Conservation (phyloP, 2,329 filamentous ascomycete species). For the Myotisia sp. region DNA sequence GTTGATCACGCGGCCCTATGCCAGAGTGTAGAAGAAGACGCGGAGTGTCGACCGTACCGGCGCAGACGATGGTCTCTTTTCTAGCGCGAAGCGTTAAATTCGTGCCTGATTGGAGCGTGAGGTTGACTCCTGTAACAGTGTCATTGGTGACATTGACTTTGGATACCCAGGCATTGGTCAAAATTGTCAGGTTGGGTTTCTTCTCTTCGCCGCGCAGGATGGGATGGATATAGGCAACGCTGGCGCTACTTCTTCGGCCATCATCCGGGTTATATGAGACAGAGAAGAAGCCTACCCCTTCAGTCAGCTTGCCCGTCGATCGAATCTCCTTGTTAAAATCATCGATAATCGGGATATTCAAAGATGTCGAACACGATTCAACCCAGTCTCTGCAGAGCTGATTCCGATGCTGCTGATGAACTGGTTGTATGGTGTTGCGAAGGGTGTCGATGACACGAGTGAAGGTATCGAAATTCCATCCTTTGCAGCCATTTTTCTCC, state of each 20-base stretch:
- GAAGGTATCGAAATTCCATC: constrained; percentile 77
- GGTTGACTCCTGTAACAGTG: constrained; percentile 57
- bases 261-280: constrained; percentile 84
- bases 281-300: constrained; percentile 79
- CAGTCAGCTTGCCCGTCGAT: constrained; percentile 54
- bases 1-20: constrained; percentile 26
- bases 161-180: constrained; percentile 79
- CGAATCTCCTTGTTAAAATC: constrained; percentile 82
- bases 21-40: constrained; percentile 42
- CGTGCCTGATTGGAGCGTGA: constrained; percentile 49
- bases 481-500: constrained; percentile 66
- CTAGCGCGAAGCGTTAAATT: constrained; percentile 35
- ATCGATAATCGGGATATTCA: constrained; percentile 65
- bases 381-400: constrained; percentile 89
- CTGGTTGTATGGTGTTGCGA: constrained; percentile 79
- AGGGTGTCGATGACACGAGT: constrained; percentile 69
- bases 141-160: constrained; percentile 59
- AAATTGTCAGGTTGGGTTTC: constrained; percentile 67
- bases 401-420: constrained; percentile 72
- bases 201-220: constrained; percentile 72
- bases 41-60: constrained; percentile 41
- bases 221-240: constrained; percentile 84
- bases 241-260: constrained; percentile 69
- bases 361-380: constrained; percentile 59
- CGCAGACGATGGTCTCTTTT: constrained; percentile 37